Evolutionary conservation across 179 eudicot species (phyloP).

Genomic region (Beta corolliflora): DNA sequence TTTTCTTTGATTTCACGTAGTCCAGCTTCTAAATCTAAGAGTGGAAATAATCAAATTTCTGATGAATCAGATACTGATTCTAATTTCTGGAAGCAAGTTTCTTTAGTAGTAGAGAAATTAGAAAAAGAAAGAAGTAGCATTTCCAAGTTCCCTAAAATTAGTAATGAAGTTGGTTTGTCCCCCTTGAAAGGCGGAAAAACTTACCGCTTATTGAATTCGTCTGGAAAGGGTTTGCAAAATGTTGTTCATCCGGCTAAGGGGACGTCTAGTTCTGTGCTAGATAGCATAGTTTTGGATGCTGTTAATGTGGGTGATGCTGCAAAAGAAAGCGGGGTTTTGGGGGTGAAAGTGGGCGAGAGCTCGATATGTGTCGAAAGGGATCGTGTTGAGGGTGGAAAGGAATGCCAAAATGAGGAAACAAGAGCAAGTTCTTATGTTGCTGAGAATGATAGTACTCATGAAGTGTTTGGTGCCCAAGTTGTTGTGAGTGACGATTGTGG

Average conservation of each 20-base stretch:
- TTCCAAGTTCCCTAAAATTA: constrained; percentile 29
- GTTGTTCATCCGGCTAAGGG: constrained; percentile 27
- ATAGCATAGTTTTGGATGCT: constrained; percentile 26
- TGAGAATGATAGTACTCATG: constrained; percentile 25
- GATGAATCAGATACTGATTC: constrained; percentile 29
- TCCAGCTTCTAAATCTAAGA: constrained; percentile 30
- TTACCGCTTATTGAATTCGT: constrained; percentile 40
- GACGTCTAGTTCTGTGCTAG: constrained; percentile 21
- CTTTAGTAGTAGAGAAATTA: constrained; percentile 35
- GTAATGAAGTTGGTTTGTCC: constrained; percentile 25
- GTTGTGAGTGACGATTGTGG: constrained; percentile 17
- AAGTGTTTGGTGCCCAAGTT: constrained; percentile 26
- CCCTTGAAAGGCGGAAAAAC: constrained; percentile 45
- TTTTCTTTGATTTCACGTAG: constrained; percentile 33
- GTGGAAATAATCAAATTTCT: constrained; percentile 13
- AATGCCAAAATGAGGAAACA: constrained; percentile 28
- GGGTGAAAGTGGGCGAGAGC: constrained; percentile 21
- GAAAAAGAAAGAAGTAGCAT: constrained; percentile 27
- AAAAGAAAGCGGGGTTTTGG: constrained; percentile 22
- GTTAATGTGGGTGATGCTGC: constrained; percentile 26
- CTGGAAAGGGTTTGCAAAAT: constrained; percentile 23
- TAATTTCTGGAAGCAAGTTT: constrained; percentile 38
- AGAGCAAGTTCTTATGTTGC: constrained; percentile 20
- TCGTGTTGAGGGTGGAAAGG: constrained; percentile 26
- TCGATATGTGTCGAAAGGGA: constrained; percentile 21